Evolutionary conservation across 1,284 basidiomycete genomes (phyloP), one percentile per base, ranked within the genome.

Genomic region (Ganoderma leucocontextum): DNA sequence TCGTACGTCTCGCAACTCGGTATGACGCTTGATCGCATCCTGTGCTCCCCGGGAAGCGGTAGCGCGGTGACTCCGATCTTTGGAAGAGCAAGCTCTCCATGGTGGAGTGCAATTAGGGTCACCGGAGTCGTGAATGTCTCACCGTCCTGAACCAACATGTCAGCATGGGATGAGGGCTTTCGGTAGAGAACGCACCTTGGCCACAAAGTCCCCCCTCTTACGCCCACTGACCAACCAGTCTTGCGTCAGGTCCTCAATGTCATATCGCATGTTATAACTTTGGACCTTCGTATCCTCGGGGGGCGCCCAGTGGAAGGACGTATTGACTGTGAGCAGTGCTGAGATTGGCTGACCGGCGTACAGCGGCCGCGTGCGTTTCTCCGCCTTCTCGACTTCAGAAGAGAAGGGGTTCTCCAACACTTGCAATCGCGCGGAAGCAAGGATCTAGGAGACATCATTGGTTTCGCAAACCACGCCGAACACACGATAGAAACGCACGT

Each of bases 191-290:
- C 84, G 68, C 74, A 92, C 93, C 79, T 81, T 85, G 12, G 91
- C 93, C 35, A 84, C 71, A 73, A 94, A 95, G 73, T 93, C 91
- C 0, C 93, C 95, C 61, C 89, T 86, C 78, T 94, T 94, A 53
- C 86, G 85, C 12, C 95, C 94, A 71, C 92, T 93, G 15, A 96
- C 87, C 2, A 95, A 82, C 94, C 94, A 96, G 72, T 95, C 93
- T 60, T 86, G 87, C 15, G 89, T 84, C 78, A 88, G 85, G 71
- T 94, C 92, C 70, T 93, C 89, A 10, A 96, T 83, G 70, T 95
- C 91, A 74, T 92, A 96, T 38, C 88, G 85, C 79, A 96, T 86
- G 42, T 80, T 75, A 75, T 90, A 90, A 57, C 80, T 78, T 38
- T 79, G 79, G 10, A 79, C 80, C 61, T 82, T 80, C 62, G 81